phyloP scores from a whole-genome alignment of 768 basidiomycete species.

The Rhodotorula diobovata region DNA sequence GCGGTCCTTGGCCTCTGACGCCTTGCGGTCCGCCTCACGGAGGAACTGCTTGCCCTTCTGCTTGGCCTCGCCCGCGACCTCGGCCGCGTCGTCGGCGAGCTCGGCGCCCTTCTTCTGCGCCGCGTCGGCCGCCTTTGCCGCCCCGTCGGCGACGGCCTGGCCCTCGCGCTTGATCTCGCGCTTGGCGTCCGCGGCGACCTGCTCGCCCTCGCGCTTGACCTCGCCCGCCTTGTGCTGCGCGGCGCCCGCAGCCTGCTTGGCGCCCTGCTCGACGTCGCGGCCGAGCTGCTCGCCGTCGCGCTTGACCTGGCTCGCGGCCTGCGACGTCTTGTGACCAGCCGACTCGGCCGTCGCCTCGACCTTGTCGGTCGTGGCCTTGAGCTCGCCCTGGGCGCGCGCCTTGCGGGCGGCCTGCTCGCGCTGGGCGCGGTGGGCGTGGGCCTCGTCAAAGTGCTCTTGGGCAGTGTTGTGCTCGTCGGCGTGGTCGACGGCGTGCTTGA shows the following conservation, averaged over 20 bases:
- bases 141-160: too few species aligned
- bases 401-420: slow-evolving; percentile 26
- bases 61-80: slow-evolving; percentile 40
- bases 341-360: slow-evolving; percentile 4
- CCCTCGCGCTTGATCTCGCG: not conserved
- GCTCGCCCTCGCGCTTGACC: slow-evolving; percentile 13
- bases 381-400: slow-evolving; percentile 10
- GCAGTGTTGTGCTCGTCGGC: slow-evolving; percentile 11
- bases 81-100: slow-evolving; percentile 2
- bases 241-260: slow-evolving; percentile 43
- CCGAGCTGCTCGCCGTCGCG: slow-evolving; percentile 41
- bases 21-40: slow-evolving; percentile 36
- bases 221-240: slow-evolving; percentile 35
- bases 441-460: slow-evolving; percentile 13
- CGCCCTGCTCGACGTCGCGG: slow-evolving; percentile 37
- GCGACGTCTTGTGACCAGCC: slow-evolving; percentile 39
- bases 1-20: slow-evolving; percentile 28
- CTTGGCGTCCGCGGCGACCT: slow-evolving; percentile 16
- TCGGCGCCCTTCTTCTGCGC: slow-evolving; percentile 10
- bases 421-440: slow-evolving; percentile 11
- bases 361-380: slow-evolving; percentile 12
- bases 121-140: slow-evolving; percentile 36
- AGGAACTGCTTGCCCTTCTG: slow-evolving; percentile 43
- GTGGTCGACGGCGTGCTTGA: slow-evolving; percentile 15
- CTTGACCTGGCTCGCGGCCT: slow-evolving; percentile 42